Percentiles rank a stretch among this genome's conserved stretches.
Evolutionary conservation across 345 rosid species (phyloP).

Genomic region (Punica granatum): DNA sequence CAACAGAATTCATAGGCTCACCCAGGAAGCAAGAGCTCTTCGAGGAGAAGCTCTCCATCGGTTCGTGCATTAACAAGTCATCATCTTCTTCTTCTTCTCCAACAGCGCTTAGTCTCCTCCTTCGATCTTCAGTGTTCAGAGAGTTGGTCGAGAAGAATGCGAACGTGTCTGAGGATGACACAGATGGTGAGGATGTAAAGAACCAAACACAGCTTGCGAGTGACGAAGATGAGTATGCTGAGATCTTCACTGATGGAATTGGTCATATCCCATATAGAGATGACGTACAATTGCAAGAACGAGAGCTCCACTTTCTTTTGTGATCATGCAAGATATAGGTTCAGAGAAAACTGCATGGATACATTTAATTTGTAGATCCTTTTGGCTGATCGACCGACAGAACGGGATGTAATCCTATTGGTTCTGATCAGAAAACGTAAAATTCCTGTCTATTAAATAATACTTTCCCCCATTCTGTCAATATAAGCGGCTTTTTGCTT

Average conservation of each 20-base stretch:
- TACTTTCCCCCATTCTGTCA: not conserved
- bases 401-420: not conserved
- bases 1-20: conserved; percentile 16
- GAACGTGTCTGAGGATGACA: conserved; percentile 21
- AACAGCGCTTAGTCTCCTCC: conserved; percentile 48
- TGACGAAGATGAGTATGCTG: conserved; percentile 31
- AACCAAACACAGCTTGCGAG: conserved; percentile 11
- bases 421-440: not conserved
- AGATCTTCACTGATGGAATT: conserved; percentile 27
- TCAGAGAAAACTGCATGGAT: not conserved
- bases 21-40: conserved; percentile 17
- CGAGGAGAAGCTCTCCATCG: conserved; percentile 11
- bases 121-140: conserved; percentile 48
- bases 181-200: conserved; percentile 26
- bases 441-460: not conserved
- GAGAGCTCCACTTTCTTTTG: conserved; percentile 25
- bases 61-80: conserved; percentile 16
- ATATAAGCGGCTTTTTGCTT: not conserved
- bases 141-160: conserved; percentile 49
- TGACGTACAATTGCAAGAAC: conserved; percentile 22
- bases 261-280: conserved; percentile 26
- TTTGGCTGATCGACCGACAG: not conserved
- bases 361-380: not conserved
- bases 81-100: conserved; percentile 25
- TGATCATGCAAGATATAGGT: conserved; percentile 7